Conservation (phyloP, 352 stramenopile species). For the Phytophthora agathidicida region DNA sequence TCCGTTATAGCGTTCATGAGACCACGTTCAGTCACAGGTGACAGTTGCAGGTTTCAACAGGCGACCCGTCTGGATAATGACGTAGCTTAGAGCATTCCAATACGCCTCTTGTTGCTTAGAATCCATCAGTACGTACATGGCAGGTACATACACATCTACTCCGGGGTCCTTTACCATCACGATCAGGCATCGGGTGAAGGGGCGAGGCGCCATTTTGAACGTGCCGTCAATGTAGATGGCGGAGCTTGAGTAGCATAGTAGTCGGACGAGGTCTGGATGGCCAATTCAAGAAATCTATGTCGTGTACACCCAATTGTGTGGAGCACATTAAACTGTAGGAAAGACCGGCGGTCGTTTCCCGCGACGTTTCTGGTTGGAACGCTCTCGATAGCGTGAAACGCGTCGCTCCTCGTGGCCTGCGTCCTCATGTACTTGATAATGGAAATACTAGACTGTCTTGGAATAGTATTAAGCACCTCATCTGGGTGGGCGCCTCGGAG, state of each 20-base stretch:
- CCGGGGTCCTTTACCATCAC: too few species aligned
- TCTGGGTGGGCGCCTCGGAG: too few species aligned
- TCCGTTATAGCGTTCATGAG: conserved; percentile 18
- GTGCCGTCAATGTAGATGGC: conserved; percentile 5
- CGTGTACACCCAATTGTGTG: not conserved
- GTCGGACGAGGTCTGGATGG: not conserved
- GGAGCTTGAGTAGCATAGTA: not conserved
- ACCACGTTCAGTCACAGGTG: conserved; percentile 10
- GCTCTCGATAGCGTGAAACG: not conserved
- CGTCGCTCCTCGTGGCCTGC: conserved; percentile 5
- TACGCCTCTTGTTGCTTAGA: conserved; percentile 10
- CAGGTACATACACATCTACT: too few species aligned
- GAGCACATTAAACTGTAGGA: conserved; percentile 11
- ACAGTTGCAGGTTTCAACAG: conserved; percentile 3
- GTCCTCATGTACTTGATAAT: conserved; percentile 13
- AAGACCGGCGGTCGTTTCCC: not conserved
- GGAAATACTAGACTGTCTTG: too few species aligned
- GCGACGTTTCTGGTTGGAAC: too few species aligned
- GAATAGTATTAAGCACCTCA: too few species aligned
- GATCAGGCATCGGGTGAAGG: too few species aligned
- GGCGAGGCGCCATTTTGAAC: conserved; percentile 2
- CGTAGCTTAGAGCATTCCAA: conserved; percentile 4
- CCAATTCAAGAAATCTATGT: not conserved
- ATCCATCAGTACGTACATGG: conserved; percentile 15
- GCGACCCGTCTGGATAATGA: conserved; percentile 10